These are phyloP conservation scores for Rhizophagus prolifer DNA, from an alignment of 192 early-diverging fungal genomes.

Conservation along the genomic window DNA sequence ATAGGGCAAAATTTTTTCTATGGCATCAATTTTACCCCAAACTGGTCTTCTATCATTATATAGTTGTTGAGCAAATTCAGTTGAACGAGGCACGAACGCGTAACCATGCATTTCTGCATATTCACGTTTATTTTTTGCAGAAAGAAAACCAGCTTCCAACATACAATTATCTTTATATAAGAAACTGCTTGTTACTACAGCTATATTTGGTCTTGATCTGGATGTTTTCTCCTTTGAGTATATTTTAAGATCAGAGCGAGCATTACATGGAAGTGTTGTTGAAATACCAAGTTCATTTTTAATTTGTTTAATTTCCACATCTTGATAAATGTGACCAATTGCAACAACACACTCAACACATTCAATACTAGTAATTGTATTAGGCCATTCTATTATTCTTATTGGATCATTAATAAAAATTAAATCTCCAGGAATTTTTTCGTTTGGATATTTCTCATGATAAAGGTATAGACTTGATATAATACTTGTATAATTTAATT, in stretches of 20 bases:
- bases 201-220: slow-evolving; percentile 36
- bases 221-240: slow-evolving; percentile 24
- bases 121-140: slow-evolving; percentile 52
- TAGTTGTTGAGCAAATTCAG: slow-evolving; percentile 54
- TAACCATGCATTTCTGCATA: slow-evolving; percentile 54
- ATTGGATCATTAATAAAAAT: not conserved
- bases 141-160: slow-evolving; percentile 42
- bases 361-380: not conserved
- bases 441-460: not conserved
- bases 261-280: slow-evolving; percentile 35
- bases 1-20: slow-evolving; percentile 55
- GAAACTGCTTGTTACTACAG: slow-evolving; percentile 55
- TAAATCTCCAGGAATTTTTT: not conserved
- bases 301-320: not conserved
- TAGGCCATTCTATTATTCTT: not conserved
- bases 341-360: not conserved
- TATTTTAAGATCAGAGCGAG: slow-evolving; percentile 31
- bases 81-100: slow-evolving; percentile 52
- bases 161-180: slow-evolving; percentile 57
- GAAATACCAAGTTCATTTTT: slow-evolving; percentile 3
- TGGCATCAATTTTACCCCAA: slow-evolving; percentile 57
- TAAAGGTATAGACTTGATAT: not conserved
- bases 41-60: slow-evolving; percentile 45
- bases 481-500: not conserved
- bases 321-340: not conserved